Evolutionary conservation across 140 eudicot genomes (phyloP).

Genomic region (Flaveria floridana): DNA sequence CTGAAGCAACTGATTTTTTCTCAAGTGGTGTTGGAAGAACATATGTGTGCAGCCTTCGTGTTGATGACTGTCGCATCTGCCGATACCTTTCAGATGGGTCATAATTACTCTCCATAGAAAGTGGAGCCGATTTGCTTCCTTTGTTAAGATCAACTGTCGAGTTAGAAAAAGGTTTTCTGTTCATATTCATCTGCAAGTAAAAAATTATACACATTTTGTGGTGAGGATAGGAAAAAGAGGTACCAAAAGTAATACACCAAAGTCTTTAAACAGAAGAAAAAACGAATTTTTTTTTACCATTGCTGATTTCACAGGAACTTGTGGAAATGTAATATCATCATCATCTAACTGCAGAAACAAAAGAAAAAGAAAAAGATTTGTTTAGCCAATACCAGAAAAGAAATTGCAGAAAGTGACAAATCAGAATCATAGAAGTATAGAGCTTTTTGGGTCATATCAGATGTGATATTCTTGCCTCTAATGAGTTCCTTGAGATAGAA

Average conservation of each 20-base stretch:
- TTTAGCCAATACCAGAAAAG: neutral
- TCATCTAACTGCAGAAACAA: slow-evolving; percentile 50
- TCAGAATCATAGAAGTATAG: neutral
- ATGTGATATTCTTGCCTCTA: slow-evolving; percentile 53
- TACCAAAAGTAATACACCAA: neutral
- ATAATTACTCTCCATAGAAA: slow-evolving; percentile 49
- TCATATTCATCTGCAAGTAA: slow-evolving; percentile 43
- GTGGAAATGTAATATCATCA: slow-evolving; percentile 42
- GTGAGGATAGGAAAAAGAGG: slow-evolving; percentile 18
- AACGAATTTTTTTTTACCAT: slow-evolving; percentile 35
- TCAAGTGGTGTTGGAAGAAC: slow-evolving; percentile 78
- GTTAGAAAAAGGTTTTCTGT: slow-evolving; percentile 37
- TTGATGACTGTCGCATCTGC: slow-evolving; percentile 58
- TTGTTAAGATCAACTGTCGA: slow-evolving; percentile 37
- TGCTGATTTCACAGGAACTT: slow-evolving; percentile 33
- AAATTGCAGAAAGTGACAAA: neutral
- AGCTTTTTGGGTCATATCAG: slow-evolving; percentile 14
- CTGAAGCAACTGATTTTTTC: slow-evolving; percentile 45
- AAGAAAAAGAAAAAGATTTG: slow-evolving; percentile 1
- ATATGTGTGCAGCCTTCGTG: slow-evolving; percentile 56
- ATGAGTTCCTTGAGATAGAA: slow-evolving; percentile 42
- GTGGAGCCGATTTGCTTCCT: slow-evolving; percentile 85
- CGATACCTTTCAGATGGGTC: slow-evolving; percentile 51
- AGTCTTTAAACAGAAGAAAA: neutral
- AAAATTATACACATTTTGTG: slow-evolving; percentile 10